Base-by-base conservation (phyloP, 108 stramenopile genomes). In the Stephanodiscus triporus region DNA sequence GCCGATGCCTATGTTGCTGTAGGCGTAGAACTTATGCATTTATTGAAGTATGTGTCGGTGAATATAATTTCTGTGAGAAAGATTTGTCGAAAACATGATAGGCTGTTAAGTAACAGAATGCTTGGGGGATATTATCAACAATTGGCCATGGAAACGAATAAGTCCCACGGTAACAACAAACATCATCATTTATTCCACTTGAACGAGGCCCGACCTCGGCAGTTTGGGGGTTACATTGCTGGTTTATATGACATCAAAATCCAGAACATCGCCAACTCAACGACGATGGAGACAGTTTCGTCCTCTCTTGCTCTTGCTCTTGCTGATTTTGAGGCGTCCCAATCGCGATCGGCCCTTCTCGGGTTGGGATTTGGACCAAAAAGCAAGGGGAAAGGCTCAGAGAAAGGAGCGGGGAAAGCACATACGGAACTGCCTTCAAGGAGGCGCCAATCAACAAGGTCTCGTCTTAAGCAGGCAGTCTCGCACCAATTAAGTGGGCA, bases 81-180 rank as follows among this genome's bases (percentile, higher is more conserved):
- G 64, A 89, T 95, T 49, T 90, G 91, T 63, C 78, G 86, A 20
- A 95, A 95, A 62, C 94, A 95, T 56, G 94, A 95, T 75, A 80
- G 87, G 4, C 81, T 95, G 27, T 72, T 92, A 20, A 78, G 85
- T 34, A 92, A 92, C 76, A 76, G 94, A 51, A 95, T 95, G 94
- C 77, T 95, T 27, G 94, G 94, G 20, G 88, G 88, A 9, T 92
- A 91, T 63, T 95, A 95, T 61, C 85, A 89, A 20, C 65, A 54
- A 16, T 63, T 78, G 27, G 43, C 40, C 48, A 68, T 22, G 51
- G 56, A 63, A 70, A 64, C 16, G 4, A 58, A 68, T 22, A 63
- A 43, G 49, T 36, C 47, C 29, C 23, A 42, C 14, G 67, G 62
- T 14, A 32, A 47, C 32, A 9, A 29, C n/a, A 22, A 47, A 9